Conservation (phyloP, 2,329 filamentous ascomycete genomes). For the Fusarium dlaminii region DNA sequence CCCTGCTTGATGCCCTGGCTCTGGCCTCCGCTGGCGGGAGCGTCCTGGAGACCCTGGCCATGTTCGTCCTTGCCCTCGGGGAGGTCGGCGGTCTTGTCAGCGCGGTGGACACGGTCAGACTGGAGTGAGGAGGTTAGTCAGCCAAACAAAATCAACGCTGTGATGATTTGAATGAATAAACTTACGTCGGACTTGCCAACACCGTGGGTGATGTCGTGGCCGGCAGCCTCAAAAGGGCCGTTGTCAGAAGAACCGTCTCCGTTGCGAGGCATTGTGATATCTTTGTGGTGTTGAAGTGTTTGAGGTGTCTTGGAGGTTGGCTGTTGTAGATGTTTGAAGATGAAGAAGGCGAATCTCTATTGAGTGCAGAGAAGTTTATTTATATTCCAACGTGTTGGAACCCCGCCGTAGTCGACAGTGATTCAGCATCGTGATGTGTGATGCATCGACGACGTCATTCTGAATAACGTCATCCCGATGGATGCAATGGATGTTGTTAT, state of each 20-base stretch:
- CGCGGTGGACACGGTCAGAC: constrained; percentile 53
- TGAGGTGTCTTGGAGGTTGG: background rate
- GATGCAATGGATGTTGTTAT: background rate
- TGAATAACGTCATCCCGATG: constrained; percentile 30
- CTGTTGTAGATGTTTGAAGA: background rate
- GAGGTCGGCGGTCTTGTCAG: constrained; percentile 60
- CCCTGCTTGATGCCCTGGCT: constrained; percentile 55
- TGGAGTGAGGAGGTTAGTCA: constrained; percentile 11
- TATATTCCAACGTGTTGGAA: constrained; percentile 10
- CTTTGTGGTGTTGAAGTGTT: constrained; percentile 28
- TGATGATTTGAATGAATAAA: background rate
- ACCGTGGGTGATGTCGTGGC: constrained; percentile 57
- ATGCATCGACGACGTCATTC: constrained; percentile 36
- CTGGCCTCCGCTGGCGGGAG: constrained; percentile 55
- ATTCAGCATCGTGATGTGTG: constrained; percentile 32
- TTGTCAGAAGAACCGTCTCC: constrained; percentile 61
- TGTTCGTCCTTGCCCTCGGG: constrained; percentile 56
- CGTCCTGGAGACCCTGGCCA: constrained; percentile 52
- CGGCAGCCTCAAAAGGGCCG: constrained; percentile 52
- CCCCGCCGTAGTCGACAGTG: background rate
- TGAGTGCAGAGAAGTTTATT: constrained; percentile 11
- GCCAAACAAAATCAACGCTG: background rate
- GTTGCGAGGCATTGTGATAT: constrained; percentile 58
- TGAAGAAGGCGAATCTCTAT: background rate
- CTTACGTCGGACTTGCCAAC: constrained; percentile 52